Conservation (phyloP, 2,329 filamentous ascomycete genomes). For the Fusarium subglutinans region DNA sequence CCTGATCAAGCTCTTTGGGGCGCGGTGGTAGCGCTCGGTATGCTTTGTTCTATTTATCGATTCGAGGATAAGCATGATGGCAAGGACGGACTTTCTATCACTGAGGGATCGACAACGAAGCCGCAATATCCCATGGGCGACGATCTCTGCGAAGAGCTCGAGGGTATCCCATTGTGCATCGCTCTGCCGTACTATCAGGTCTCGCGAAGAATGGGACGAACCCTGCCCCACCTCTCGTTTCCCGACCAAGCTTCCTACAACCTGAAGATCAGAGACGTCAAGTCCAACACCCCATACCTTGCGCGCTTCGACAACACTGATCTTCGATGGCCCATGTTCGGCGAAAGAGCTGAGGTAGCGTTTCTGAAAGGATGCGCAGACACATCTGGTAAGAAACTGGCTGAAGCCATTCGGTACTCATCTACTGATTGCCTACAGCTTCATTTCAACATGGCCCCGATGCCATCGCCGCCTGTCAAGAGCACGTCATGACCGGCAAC, state of each 20-base stretch:
- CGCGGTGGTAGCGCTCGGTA: conserved; percentile 60
- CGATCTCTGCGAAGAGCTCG: conserved; percentile 59
- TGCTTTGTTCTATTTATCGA: conserved; percentile 63
- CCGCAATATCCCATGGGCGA: conserved; percentile 58
- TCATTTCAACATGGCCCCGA: conserved; percentile 62
- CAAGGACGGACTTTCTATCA: conserved; percentile 56
- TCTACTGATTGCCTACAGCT: conserved; percentile 17
- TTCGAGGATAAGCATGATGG: conserved; percentile 64
- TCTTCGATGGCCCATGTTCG: conserved; percentile 63
- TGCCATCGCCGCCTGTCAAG: conserved; percentile 62
- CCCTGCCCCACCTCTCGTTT: conserved; percentile 62
- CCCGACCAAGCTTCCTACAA: conserved; percentile 65
- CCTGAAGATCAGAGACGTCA: conserved; percentile 58
- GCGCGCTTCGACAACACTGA: conserved; percentile 63
- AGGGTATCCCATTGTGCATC: conserved; percentile 59
- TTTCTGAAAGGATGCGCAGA: conserved; percentile 62
- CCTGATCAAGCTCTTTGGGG: conserved; percentile 63
- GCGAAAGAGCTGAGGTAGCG: conserved; percentile 60
- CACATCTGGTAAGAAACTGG: conserved; percentile 42
- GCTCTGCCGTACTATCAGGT: conserved; percentile 61
- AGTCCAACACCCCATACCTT: conserved; percentile 59
- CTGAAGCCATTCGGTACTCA: rapidly evolving
- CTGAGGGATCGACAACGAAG: conserved; percentile 43
- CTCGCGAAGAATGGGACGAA: conserved; percentile 60
- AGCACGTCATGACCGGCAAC: conserved; percentile 63